phyloP scores from a whole-genome alignment of 2,329 filamentous ascomycete genomes.

The Aspergillus awamori region DNA sequence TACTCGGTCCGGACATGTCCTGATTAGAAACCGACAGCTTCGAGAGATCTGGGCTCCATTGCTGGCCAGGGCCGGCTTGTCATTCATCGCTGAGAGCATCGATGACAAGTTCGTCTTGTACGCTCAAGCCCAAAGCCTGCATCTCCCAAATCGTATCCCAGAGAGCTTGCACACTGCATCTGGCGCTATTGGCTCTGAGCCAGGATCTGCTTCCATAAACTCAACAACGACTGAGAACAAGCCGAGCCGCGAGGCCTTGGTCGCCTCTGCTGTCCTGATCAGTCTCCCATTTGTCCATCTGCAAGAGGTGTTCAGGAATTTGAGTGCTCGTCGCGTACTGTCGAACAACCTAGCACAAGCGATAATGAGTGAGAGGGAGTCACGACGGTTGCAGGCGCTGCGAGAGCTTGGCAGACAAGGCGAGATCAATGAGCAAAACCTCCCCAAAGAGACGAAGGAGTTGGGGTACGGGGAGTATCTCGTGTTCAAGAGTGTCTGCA shows the following conservation, averaged over 20 bases:
- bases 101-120: constrained; percentile 29
- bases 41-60: constrained; percentile 15
- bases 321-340: constrained; percentile 22
- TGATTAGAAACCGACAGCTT: constrained; percentile 13
- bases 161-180: constrained; percentile 18
- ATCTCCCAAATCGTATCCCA: constrained; percentile 32
- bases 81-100: constrained; percentile 28
- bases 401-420: neutral
- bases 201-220: constrained; percentile 24
- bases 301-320: constrained; percentile 21
- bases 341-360: constrained; percentile 19
- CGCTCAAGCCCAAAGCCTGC: constrained; percentile 25
- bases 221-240: constrained; percentile 26
- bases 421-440: neutral
- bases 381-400: constrained; percentile 30
- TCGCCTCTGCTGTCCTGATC: constrained; percentile 33
- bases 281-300: constrained; percentile 32
- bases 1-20: neutral
- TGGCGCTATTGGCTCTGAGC: constrained; percentile 17
- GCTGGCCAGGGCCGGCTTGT: constrained; percentile 23
- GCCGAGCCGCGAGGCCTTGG: constrained; percentile 20
- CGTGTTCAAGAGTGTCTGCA: neutral
- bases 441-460: constrained; percentile 16
- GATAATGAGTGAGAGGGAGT: constrained; percentile 34
- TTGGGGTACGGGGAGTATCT: constrained; percentile 29